A percentile compares a stretch with the other conserved stretches of the same genome.
These are phyloP conservation scores for Brassica rapa DNA, from an alignment of 345 rosid species.

Conservation along the genomic window DNA sequence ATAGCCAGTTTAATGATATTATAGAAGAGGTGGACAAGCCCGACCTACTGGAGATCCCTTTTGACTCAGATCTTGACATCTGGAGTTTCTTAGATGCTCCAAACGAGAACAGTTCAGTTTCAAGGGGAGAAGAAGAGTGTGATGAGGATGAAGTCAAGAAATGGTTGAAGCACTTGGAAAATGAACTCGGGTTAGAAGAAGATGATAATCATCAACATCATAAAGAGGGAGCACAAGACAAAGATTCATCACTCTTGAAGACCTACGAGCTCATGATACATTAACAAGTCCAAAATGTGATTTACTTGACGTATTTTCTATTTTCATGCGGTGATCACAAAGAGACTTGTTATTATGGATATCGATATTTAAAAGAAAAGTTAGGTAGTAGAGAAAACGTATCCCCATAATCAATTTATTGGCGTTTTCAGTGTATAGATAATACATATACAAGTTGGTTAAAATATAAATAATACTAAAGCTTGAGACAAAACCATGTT, in stretches of 20 bases:
- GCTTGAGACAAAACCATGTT: constrained; percentile 8
- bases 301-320: constrained; percentile 3
- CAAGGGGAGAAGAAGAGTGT: constrained; percentile 34
- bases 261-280: constrained; percentile 37
- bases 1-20: constrained; percentile 28
- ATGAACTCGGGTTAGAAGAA: constrained; percentile 62
- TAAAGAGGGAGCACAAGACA: constrained; percentile 12
- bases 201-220: constrained; percentile 37
- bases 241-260: constrained; percentile 31
- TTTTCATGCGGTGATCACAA: constrained; percentile 12
- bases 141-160: constrained; percentile 47
- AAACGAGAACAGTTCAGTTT: constrained; percentile 35
- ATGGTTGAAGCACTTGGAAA: constrained; percentile 68
- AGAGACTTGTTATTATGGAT: constrained; percentile 7
- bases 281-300: constrained; percentile 8
- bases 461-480: not conserved
- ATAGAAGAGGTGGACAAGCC: constrained; percentile 73
- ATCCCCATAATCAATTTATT: not conserved
- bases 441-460: constrained; percentile 19
- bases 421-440: not conserved
- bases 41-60: constrained; percentile 46
- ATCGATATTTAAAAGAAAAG: constrained; percentile 2
- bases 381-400: constrained; percentile 19
- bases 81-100: constrained; percentile 71
- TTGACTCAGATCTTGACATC: constrained; percentile 61